These are phyloP conservation scores for Tetratostichococcus sp. DNA, from an alignment of 139 green algal genomes.

Conservation along the genomic window DNA sequence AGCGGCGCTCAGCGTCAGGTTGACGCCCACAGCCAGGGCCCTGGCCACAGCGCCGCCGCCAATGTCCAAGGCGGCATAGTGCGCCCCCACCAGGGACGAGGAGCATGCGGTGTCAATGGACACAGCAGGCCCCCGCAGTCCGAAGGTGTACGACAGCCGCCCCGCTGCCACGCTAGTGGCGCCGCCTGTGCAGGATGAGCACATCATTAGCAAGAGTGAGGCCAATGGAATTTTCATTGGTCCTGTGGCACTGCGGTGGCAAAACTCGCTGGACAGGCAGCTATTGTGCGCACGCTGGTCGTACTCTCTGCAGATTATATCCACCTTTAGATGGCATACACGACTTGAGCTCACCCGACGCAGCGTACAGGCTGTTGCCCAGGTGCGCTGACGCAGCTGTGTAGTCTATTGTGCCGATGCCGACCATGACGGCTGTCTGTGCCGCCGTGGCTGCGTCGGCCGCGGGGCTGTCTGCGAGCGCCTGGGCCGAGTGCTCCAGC, in stretches of 20 bases:
- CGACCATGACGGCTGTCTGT: slow-evolving; percentile 22
- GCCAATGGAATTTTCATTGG: too few species aligned
- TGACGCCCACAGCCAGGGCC: slow-evolving; percentile 64
- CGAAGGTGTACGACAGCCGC: slow-evolving; percentile 72
- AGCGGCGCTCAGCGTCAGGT: slow-evolving; percentile 58
- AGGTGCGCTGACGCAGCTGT: slow-evolving; percentile 9
- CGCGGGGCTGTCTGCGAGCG: not conserved
- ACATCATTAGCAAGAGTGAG: too few species aligned
- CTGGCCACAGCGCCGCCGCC: not conserved
- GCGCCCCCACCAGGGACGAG: slow-evolving; percentile 59
- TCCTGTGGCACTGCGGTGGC: too few species aligned
- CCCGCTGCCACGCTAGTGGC: slow-evolving; percentile 68
- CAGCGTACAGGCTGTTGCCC: slow-evolving; percentile 19
- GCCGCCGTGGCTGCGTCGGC: not conserved
- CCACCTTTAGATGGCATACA: too few species aligned
- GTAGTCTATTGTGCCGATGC: slow-evolving; percentile 38
- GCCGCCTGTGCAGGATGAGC: slow-evolving; percentile 50
- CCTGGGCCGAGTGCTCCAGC: slow-evolving; percentile 34
- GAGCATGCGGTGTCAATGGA: slow-evolving; percentile 81
- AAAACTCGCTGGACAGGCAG: too few species aligned
- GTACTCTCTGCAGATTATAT: too few species aligned
- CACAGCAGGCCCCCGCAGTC: slow-evolving; percentile 64
- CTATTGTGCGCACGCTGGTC: not conserved
- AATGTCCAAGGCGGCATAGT: slow-evolving; percentile 32
- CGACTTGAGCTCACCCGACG: slow-evolving; percentile 1